Conservation (phyloP, 257 asterid species). For the Echites panduratus region DNA sequence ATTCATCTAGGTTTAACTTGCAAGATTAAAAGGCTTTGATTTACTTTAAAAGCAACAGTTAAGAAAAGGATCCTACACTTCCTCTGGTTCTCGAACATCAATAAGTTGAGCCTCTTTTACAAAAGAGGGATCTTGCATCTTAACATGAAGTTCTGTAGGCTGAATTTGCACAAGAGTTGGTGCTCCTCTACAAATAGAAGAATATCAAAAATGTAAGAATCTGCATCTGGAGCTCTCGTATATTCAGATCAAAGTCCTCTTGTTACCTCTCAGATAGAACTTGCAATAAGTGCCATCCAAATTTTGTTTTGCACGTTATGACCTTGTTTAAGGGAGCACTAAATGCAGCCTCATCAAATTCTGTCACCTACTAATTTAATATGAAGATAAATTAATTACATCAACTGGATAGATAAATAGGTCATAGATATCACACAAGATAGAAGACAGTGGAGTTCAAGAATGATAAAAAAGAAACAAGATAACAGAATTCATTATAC, state of each 20-base stretch:
- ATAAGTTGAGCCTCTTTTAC: conserved; percentile 76
- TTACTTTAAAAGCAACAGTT: background rate
- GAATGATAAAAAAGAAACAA: background rate
- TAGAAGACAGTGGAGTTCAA: background rate
- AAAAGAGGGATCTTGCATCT: conserved; percentile 81
- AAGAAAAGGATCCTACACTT: conserved; percentile 61
- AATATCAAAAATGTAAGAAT: conserved; percentile 22
- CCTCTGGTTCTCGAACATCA: conserved; percentile 98
- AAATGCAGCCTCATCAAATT: conserved; percentile 96
- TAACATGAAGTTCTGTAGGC: conserved; percentile 68
- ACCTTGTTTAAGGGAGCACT: conserved; percentile 63
- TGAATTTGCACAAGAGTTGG: conserved; percentile 63
- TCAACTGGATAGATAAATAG: background rate
- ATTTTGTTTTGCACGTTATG: conserved; percentile 77
- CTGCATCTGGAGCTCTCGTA: conserved; percentile 8
- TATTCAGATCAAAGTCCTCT: conserved; percentile 6
- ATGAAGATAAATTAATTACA: background rate
- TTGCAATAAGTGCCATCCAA: conserved; percentile 97
- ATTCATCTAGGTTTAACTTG: background rate
- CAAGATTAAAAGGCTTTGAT: background rate
- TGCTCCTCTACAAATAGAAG: conserved; percentile 51
- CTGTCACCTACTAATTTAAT: conserved; percentile 61
- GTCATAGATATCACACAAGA: background rate
- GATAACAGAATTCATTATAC: background rate
- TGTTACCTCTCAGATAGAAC: conserved; percentile 86